These are phyloP conservation scores for Sambucus nigra DNA, from an alignment of 129 eudicot genomes.

Conservation along the genomic window DNA sequence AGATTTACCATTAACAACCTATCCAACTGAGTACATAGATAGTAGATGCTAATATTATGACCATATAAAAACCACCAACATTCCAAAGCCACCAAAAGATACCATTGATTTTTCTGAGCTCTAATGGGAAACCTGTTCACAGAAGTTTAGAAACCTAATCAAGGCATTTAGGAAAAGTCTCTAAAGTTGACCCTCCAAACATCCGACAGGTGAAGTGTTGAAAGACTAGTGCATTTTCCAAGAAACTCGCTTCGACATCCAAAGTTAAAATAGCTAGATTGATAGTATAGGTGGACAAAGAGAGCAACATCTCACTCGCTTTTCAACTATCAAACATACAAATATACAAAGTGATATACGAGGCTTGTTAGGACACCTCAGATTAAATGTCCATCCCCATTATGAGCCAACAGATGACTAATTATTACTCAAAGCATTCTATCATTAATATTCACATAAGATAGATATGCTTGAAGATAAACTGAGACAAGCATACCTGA, in stretches of 20 bases:
- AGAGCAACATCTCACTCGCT: neutral
- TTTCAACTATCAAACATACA: neutral
- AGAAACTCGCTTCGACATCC: neutral
- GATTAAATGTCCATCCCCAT: neutral
- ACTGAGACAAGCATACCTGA: slow-evolving; percentile 37
- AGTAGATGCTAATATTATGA: slow-evolving; percentile 1
- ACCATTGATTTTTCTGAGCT: neutral
- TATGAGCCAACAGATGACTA: neutral
- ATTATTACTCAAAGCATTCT: neutral
- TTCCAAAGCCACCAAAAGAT: neutral
- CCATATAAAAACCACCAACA: neutral
- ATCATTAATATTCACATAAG: slow-evolving; percentile 4
- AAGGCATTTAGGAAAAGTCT: neutral
- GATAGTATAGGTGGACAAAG: neutral
- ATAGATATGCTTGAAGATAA: neutral
- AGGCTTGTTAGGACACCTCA: neutral
- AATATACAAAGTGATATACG: neutral
- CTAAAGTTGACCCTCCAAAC: neutral
- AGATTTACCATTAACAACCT: neutral
- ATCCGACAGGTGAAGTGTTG: neutral
- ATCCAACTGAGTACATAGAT: slow-evolving; percentile 4
- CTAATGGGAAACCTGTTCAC: neutral
- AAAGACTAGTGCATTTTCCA: too few species aligned
- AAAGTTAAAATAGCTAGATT: neutral
- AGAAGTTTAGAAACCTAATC: slow-evolving; percentile 2